A percentile compares a stretch with the other conserved stretches of the same genome.
Conservation (phyloP, 2,329 filamentous ascomycete species). For the Zarea fungicola region DNA sequence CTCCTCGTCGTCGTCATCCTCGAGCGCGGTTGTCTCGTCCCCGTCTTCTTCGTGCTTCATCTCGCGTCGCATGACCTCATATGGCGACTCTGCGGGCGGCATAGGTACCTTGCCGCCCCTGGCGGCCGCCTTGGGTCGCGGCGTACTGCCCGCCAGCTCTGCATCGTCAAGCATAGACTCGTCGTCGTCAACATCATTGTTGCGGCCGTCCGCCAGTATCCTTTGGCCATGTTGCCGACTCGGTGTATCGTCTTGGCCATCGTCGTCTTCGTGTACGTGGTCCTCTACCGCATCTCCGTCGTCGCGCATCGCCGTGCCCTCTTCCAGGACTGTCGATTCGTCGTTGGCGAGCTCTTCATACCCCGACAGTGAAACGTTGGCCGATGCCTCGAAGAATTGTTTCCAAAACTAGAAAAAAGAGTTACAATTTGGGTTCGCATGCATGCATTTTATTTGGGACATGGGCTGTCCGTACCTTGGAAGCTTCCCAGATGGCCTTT, state of each 20-base stretch:
- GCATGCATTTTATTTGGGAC: too few relatives aligned
- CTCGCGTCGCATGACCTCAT: slow-evolving; percentile 67
- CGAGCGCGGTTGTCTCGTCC: slow-evolving; percentile 29
- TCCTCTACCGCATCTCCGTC: slow-evolving; percentile 44
- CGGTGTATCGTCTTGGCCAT: slow-evolving; percentile 33
- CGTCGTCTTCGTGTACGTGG: slow-evolving; percentile 33
- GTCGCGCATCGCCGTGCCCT: slow-evolving; percentile 52
- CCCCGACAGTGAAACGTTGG: slow-evolving; percentile 91
- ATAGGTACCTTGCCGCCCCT: slow-evolving; percentile 48
- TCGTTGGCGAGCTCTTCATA: slow-evolving; percentile 79
- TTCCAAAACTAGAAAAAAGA: slow-evolving; percentile 77
- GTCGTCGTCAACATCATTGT: slow-evolving; percentile 33
- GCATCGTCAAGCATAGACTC: slow-evolving; percentile 65
- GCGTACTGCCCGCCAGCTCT: slow-evolving; percentile 63
- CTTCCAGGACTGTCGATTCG: slow-evolving; percentile 45
- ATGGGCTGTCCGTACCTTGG: slow-evolving; percentile 60
- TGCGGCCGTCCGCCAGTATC: too few relatives aligned
- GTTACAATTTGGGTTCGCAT: not conserved
- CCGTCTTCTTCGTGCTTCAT: slow-evolving; percentile 45
- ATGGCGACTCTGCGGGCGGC: slow-evolving; percentile 68
- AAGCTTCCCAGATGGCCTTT: slow-evolving; percentile 90
- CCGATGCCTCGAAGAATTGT: slow-evolving; percentile 97
- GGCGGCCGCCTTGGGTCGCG: slow-evolving; percentile 47
- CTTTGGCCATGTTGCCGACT: slow-evolving; percentile 20
- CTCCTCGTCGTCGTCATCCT: slow-evolving; percentile 28